Percentiles rank a stretch among this genome's conserved stretches.
These are phyloP conservation scores for Gyrodon lividus DNA, from an alignment of 768 basidiomycete genomes.

Conservation along the genomic window DNA sequence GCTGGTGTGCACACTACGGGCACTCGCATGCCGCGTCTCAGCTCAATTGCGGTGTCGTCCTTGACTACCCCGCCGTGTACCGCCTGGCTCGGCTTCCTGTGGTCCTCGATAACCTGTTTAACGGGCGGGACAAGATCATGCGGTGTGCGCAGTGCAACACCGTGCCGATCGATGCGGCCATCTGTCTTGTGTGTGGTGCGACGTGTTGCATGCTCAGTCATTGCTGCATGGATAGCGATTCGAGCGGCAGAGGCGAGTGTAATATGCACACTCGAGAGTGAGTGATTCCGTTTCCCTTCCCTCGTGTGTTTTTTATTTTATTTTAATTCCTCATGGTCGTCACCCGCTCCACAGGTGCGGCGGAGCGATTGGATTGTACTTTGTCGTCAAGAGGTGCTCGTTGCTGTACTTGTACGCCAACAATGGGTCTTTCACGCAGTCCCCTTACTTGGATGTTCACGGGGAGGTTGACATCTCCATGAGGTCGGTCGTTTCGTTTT, in stretches of 20 bases:
- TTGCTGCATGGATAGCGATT: conserved; percentile 74
- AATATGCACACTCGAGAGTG: conserved; percentile 95
- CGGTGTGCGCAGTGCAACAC: conserved; percentile 76
- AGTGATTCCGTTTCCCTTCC: conserved; percentile 35
- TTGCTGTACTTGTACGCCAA: conserved; percentile 84
- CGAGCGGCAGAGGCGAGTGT: conserved; percentile 76
- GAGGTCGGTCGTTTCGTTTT: conserved; percentile 52
- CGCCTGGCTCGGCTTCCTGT: conserved; percentile 79
- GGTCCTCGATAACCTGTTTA: conserved; percentile 80
- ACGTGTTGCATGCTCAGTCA: conserved; percentile 89
- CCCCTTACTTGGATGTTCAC: conserved; percentile 92
- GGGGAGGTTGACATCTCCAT: conserved; percentile 92
- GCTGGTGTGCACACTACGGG: conserved; percentile 90
- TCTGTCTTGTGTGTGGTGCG: conserved; percentile 88
- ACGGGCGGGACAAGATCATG: conserved; percentile 68
- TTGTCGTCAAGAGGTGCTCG: conserved; percentile 90
- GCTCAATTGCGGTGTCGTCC: conserved; percentile 70
- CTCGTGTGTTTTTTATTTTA: not conserved
- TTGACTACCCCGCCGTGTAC: conserved; percentile 85
- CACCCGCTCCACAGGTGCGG: conserved; percentile 68
- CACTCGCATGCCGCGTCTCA: conserved; percentile 78
- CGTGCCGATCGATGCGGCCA: conserved; percentile 80
- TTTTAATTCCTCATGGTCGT: too few species aligned
- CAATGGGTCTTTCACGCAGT: conserved; percentile 83
- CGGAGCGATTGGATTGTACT: conserved; percentile 85